Percentiles rank a stretch among this genome's conserved stretches.
Conservation (phyloP, 106 monocot species). For the Dendrobium nobile region DNA sequence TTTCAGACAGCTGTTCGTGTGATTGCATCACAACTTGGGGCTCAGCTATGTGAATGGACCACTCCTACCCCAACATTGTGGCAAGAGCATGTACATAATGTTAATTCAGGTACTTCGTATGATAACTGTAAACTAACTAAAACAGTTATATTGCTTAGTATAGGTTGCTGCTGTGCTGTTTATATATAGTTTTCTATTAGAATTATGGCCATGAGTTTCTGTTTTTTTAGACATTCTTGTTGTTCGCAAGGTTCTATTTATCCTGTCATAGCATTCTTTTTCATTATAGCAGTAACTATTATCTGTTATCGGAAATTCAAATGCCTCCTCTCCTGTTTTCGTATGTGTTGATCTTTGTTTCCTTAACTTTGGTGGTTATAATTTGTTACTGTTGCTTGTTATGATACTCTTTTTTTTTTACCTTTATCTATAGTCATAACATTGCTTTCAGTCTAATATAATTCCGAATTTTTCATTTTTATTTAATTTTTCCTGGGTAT, state of each 20-base stretch:
- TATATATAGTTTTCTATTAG: not conserved
- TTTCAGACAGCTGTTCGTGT: slow-evolving; percentile 61
- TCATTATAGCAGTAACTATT: not conserved
- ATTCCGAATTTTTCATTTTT: not conserved
- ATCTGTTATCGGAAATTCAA: not conserved
- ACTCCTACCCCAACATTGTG: slow-evolving; percentile 93
- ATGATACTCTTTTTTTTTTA: not conserved
- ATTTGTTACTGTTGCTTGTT: not conserved
- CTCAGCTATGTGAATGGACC: slow-evolving; percentile 80
- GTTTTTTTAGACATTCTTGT: not conserved
- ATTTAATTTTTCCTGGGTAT: not conserved
- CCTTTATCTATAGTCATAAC: not conserved
- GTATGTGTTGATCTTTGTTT: not conserved
- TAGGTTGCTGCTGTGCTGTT: not conserved
- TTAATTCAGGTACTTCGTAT: slow-evolving; percentile 45
- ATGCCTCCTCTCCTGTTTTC: not conserved
- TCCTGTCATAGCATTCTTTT: not conserved
- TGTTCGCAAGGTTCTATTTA: not conserved
- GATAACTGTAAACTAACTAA: not conserved
- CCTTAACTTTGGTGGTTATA: not conserved
- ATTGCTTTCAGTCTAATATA: not conserved
- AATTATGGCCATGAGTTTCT: not conserved
- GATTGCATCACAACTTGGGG: slow-evolving; percentile 70
- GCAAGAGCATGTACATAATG: slow-evolving; percentile 83
- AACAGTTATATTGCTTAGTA: not conserved